Evolutionary conservation across 352 stramenopile species (phyloP), one percentile per base, ranked within the genome.

Genomic region (Globisporangium paroecandrum): DNA sequence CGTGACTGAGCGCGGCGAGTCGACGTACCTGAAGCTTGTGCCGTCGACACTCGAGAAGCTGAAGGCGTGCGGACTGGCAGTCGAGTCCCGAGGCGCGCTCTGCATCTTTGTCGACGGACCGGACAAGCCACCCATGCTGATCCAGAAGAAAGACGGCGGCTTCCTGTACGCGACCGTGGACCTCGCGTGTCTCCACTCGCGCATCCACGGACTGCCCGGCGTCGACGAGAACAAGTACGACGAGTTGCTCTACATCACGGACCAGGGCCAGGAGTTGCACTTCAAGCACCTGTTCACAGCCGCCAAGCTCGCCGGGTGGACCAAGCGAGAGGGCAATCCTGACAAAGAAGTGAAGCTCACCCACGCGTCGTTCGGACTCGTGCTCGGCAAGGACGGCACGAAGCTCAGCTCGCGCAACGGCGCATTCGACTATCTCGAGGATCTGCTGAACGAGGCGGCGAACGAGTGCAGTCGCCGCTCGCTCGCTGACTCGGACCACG

Each of bases 381-480:
- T 95, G n/a, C 71, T 94, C 32, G 85, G 85, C 38, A 78, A 83
- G 43, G 82, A 95, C 66, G 85, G 87, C 32, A 81, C 81, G 12
- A 94, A 95, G 53, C 74, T 95, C 10, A 95, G 85, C 62, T 95
- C 87, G 20, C 83, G 87, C 18, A 93, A 93, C 61, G 87, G 85
- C 4, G 85, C 83, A 0, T 91, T 91, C 65, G 79, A 94, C 69
- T 89, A 90, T 69, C 69, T 95, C 8, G 81, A 90, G 47, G 80
- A 91, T 38, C 54, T 95, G 27, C 75, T 95, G 4, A 74, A 95
- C 62, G 79, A 83, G 46, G 83, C 82, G 1, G 79, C 77, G 12
- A 69, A 70, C 4, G 87, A 95, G 55, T 93, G 85, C 65, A 80
- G 78, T 7, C 75, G 78, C 27, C 83, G 85, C 41, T 86, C 87